A percentile compares a stretch with the other conserved stretches of the same genome.
Evolutionary conservation across 768 basidiomycete genomes (phyloP).

Genomic region (Hemileccinum impolitum): DNA sequence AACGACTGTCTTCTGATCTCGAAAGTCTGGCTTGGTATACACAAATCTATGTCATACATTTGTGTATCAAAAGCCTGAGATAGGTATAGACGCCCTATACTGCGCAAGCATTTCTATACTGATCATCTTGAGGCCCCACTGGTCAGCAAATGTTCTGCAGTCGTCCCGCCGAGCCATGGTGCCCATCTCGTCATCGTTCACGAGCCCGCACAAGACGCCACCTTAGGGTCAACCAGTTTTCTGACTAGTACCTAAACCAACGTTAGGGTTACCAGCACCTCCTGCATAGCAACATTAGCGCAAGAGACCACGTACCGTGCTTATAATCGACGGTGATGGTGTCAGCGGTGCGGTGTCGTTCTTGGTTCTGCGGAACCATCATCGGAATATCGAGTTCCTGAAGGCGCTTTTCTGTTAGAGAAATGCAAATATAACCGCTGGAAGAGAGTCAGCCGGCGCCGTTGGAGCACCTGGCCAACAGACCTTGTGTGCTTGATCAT

Average conservation of each 20-base stretch:
- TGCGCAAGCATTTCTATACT: conserved; percentile 82
- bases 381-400: conserved; percentile 79
- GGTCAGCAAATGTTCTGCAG: conserved; percentile 85
- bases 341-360: conserved; percentile 91
- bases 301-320: conserved; percentile 49
- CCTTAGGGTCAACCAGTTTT: conserved; percentile 69
- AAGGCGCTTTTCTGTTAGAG: conserved; percentile 73
- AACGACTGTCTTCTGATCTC: too few relatives aligned
- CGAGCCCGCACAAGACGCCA: conserved; percentile 91
- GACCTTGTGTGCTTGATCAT: conserved; percentile 96
- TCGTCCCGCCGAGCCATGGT: conserved; percentile 95
- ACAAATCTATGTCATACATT: too few relatives aligned
- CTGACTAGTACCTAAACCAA: conserved; percentile 66
- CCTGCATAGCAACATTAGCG: not conserved
- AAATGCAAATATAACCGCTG: conserved; percentile 93
- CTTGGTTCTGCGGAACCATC: conserved; percentile 92
- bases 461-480: not conserved
- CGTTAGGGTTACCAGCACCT: not conserved
- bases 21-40: too few relatives aligned
- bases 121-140: conserved; percentile 91
- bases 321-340: conserved; percentile 94
- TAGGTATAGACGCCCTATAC: conserved; percentile 22
- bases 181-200: conserved; percentile 86
- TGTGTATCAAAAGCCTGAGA: too few relatives aligned
- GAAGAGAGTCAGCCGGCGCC: conserved; percentile 9